phyloP scores from a whole-genome alignment of 805 yeast species.

The Blastobotrys americana region DNA sequence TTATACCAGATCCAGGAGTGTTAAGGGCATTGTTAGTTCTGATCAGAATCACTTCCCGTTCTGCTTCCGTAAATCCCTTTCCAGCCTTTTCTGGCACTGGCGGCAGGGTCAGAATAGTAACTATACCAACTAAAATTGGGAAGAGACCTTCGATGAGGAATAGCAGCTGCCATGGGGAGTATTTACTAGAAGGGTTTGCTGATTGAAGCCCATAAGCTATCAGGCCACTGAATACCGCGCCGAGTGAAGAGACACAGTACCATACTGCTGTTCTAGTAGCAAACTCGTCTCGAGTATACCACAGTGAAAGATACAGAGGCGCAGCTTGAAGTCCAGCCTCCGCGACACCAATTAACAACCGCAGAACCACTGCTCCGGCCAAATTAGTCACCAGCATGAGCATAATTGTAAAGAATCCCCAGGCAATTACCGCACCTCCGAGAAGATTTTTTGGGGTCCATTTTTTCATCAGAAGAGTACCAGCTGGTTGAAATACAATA shows the following conservation, averaged over 20 bases:
- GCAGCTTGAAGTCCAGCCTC: slow-evolving; percentile 37
- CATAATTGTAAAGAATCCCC: slow-evolving; percentile 31
- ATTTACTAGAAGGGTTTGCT: slow-evolving; percentile 34
- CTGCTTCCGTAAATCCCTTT: too few species aligned
- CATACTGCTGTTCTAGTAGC: slow-evolving; percentile 33
- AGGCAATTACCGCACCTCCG: slow-evolving; percentile 17
- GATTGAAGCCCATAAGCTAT: slow-evolving; percentile 39
- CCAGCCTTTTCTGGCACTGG: too few species aligned
- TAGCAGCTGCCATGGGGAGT: slow-evolving; percentile 44
- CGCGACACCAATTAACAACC: slow-evolving; percentile 32
- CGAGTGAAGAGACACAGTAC: slow-evolving; percentile 41
- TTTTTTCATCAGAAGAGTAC: slow-evolving; percentile 18
- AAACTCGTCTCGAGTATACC: slow-evolving; percentile 36
- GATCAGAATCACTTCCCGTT: too few species aligned
- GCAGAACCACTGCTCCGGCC: slow-evolving; percentile 33
- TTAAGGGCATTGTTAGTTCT: too few species aligned
- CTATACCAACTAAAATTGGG: slow-evolving; percentile 26
- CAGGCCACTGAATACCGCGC: slow-evolving; percentile 47
- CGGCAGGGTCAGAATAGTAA: slow-evolving; percentile 39
- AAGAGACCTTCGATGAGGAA: slow-evolving; percentile 43
- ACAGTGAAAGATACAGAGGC: slow-evolving; percentile 29
- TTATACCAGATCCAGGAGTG: too few species aligned
- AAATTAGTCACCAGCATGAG: slow-evolving; percentile 28
- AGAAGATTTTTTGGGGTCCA: slow-evolving; percentile 16
- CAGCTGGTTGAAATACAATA: slow-evolving; percentile 19